Evolutionary conservation across 441 rosid species (phyloP).

Genomic region (Breynia disticha): DNA sequence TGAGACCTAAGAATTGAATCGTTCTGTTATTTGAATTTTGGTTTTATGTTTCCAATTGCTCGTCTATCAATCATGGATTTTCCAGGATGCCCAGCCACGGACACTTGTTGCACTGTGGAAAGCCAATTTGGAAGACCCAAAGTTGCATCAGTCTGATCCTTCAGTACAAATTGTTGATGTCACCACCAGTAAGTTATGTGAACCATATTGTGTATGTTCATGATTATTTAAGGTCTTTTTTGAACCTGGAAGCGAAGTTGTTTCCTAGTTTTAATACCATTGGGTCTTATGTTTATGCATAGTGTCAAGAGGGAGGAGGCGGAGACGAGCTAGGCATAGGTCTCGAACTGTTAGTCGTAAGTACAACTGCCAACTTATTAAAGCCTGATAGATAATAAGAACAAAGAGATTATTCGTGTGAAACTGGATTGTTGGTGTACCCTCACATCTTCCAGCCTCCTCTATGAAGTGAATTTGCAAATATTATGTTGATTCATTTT

Average conservation of each 20-base stretch:
- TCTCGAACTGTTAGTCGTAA: conserved; percentile 64
- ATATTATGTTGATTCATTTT: too few species aligned
- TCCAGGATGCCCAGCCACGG: conserved; percentile 86
- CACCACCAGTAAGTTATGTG: conserved; percentile 53
- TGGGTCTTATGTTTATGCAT: conserved; percentile 48
- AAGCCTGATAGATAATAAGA: conserved; percentile 9
- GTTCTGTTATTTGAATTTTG: background rate
- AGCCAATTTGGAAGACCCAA: conserved; percentile 76
- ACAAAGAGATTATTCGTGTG: conserved; percentile 5
- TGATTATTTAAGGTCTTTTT: too few species aligned
- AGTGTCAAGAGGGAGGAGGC: conserved; percentile 72
- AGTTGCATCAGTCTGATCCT: conserved; percentile 55
- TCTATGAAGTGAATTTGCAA: conserved; percentile 3
- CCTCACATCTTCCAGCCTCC: conserved; percentile 28
- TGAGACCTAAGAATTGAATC: background rate
- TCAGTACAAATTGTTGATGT: conserved; percentile 64
- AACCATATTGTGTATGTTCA: conserved; percentile 18
- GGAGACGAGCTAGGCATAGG: conserved; percentile 60
- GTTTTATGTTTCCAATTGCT: background rate
- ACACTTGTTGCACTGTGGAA: conserved; percentile 66
- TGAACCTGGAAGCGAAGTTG: conserved; percentile 11
- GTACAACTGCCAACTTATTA: conserved; percentile 37
- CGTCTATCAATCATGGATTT: conserved; percentile 11
- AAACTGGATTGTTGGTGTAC: background rate
- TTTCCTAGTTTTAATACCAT: conserved; percentile 21